Evolutionary conservation across 75 land plant genomes (phyloP), one percentile per base, ranked within the genome.

Genomic region (Ceratopteris richardii): DNA sequence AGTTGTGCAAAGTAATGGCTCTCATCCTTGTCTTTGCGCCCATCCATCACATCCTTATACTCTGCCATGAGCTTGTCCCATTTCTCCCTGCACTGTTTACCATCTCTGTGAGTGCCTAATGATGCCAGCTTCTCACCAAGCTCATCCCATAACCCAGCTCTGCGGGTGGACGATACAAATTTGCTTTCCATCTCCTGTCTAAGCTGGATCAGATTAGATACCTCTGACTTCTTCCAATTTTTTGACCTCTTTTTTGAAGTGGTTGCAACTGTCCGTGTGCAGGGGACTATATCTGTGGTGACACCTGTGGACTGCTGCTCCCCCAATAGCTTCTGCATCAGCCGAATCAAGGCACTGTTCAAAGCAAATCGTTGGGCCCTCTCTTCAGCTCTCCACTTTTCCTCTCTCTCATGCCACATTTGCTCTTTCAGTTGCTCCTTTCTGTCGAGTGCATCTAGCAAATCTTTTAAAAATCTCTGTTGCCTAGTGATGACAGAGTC

Each of bases 171-270:
- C 25, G 20, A 40, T 3, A 64, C 30, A 24, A 71, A 66, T n/a
- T 30, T 28, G 47, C n/a, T 52, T 6, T 66, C 74, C 74, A 71
- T 67, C 1, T 67, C 63, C 23, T 73, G 47, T 12, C 74, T n/a
- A 17, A 66, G 19, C 24, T 39, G 58, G 12, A 71, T 71, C 18
- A 76, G 60, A 41, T 66, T 76, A 29, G 74, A 14, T 18, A 77
- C 79, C 65, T 77, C 79, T 6, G 77, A 53, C 22, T 71, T 61
- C 58, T 77, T 77, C 79, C 79, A 73, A 44, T 77, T 77, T 56
- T 76, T 76, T 7, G 74, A 70, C 46, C 79, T 60, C 47, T 67
- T 76, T 61, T 76, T 76, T 69, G 77, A 0, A 58, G 57, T 23
- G 52, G 74, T 4, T 37, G 40, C 23, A 50, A 57, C 68, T 44